phyloP scores from a whole-genome alignment of 2,329 filamentous ascomycete species.

The Colletotrichum salicis region DNA sequence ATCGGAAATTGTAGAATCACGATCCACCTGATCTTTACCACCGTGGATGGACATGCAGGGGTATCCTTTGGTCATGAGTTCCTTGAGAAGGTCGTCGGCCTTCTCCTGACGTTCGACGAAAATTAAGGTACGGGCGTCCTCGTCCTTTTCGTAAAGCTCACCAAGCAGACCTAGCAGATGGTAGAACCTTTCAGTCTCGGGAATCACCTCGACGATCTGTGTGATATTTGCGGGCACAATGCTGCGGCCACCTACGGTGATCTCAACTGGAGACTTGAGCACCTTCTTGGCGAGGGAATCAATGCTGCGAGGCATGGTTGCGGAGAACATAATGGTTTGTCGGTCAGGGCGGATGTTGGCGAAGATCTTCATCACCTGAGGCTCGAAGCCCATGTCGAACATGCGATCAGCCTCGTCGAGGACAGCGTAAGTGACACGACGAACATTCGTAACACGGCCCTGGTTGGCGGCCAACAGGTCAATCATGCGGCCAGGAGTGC shows the following conservation, averaged over 20 bases:
- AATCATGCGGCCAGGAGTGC: conserved; percentile 94
- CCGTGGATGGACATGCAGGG: conserved; percentile 94
- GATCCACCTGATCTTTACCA: conserved; percentile 92
- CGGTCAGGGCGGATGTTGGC: conserved; percentile 90
- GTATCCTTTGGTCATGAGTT: conserved; percentile 85
- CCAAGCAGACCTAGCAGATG: conserved; percentile 88
- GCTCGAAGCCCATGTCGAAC: conserved; percentile 99
- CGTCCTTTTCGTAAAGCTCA: conserved; percentile 85
- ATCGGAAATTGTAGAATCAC: conserved; percentile 90
- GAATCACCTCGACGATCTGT: conserved; percentile 88
- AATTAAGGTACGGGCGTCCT: conserved; percentile 88
- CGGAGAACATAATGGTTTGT: conserved; percentile 95
- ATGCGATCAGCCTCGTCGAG: conserved; percentile 98
- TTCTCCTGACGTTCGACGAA: conserved; percentile 95
- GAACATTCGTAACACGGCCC: conserved; percentile 92
- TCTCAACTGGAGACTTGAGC: conserved; percentile 85
- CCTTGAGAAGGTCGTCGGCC: conserved; percentile 81
- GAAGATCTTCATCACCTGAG: conserved; percentile 97
- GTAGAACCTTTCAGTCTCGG: conserved; percentile 84
- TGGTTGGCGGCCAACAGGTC: conserved; percentile 93
- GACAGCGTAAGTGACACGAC: conserved; percentile 90
- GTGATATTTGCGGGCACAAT: conserved; percentile 92
- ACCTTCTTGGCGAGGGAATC: conserved; percentile 91
- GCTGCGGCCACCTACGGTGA: conserved; percentile 88
- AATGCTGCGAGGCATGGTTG: conserved; percentile 94